A percentile compares a stretch with the other conserved stretches of the same genome.
Evolutionary conservation across 805 yeast species (phyloP).

Genomic region (Candida orba): DNA sequence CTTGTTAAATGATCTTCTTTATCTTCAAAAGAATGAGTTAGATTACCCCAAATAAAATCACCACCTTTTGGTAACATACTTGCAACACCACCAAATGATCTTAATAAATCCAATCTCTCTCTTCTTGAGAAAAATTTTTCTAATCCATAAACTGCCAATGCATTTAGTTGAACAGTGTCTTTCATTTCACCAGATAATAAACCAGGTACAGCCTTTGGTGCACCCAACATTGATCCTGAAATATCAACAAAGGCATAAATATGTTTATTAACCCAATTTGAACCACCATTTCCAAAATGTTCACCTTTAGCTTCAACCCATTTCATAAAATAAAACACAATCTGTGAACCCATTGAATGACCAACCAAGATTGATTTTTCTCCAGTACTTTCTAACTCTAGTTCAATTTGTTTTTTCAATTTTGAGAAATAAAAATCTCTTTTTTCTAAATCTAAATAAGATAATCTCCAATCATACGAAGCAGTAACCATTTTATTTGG

Average conservation of each 20-base stretch:
- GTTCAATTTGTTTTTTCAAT: conserved; percentile 68
- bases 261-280: conserved; percentile 78
- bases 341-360: conserved; percentile 96
- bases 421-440: conserved; percentile 82
- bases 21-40: conserved; percentile 67
- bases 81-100: conserved; percentile 90
- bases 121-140: conserved; percentile 88
- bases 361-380: conserved; percentile 72
- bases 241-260: conserved; percentile 79
- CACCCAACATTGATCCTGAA: conserved; percentile 85
- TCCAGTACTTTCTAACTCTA: conserved; percentile 42
- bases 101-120: conserved; percentile 80
- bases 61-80: conserved; percentile 98
- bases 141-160: conserved; percentile 87
- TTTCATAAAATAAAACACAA: conserved; percentile 79
- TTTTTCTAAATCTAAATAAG: conserved; percentile 79
- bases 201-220: conserved; percentile 91
- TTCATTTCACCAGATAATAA: conserved; percentile 96
- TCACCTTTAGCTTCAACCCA: conserved; percentile 93
- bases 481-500: conserved; percentile 89
- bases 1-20: conserved; percentile 1
- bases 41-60: conserved; percentile 77
- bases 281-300: conserved; percentile 86
- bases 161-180: conserved; percentile 91
- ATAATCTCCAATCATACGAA: conserved; percentile 92